Conservation (phyloP, 306 rosid species). For the Geum urbanum region DNA sequence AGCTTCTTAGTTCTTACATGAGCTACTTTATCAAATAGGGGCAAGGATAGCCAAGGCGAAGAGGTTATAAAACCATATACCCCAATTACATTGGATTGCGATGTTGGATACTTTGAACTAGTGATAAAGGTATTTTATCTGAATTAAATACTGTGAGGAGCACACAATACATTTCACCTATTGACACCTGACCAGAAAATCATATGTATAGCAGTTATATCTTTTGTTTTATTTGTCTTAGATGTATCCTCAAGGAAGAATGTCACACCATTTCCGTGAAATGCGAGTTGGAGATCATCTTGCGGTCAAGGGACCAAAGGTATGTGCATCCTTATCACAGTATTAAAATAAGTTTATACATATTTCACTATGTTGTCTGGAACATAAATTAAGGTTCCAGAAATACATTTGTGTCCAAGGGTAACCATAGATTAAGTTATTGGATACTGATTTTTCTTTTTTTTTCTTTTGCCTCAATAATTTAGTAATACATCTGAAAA, state of each 20-base stretch:
- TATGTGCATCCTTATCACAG: conserved; percentile 22
- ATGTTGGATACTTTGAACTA: conserved; percentile 84
- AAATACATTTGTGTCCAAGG: neutral
- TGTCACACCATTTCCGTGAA: conserved; percentile 99
- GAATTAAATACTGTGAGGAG: neutral
- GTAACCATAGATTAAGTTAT: neutral
- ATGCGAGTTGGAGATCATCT: conserved; percentile 82
- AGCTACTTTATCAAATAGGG: conserved; percentile 51
- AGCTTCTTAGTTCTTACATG: neutral
- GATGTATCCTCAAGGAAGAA: conserved; percentile 99
- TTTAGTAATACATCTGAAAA: neutral
- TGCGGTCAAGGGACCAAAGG: conserved; percentile 96
- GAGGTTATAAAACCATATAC: conserved; percentile 92
- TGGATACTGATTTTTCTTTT: neutral
- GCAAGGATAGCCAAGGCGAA: conserved; percentile 80
- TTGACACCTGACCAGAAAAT: neutral
- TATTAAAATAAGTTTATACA: neutral
- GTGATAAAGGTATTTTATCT: conserved; percentile 69
- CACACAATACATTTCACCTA: neutral
- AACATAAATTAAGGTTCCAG: neutral
- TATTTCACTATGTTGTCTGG: neutral
- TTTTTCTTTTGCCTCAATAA: neutral
- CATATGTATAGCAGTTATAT: neutral
- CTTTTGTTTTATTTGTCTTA: conserved; percentile 24
- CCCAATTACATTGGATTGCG: conserved; percentile 93